Evolutionary conservation across 208 protist species (phyloP), one percentile per base, ranked within the genome.

Genomic region (Leishmania mexicana): DNA sequence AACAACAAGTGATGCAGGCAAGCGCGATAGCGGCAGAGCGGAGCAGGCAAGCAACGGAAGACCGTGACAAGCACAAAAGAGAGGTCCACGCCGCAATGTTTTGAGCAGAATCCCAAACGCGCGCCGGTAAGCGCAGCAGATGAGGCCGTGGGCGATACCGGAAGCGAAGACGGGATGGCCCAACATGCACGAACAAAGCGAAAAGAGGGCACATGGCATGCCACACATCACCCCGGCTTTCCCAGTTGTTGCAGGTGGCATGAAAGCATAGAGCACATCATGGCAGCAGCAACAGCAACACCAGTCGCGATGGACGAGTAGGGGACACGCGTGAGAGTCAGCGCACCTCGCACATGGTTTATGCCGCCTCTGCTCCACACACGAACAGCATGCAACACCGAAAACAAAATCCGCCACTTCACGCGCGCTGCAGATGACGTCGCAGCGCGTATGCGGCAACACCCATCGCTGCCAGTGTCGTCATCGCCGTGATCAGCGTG

Each of bases 351-450:
- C 35, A 28, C 17, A 28, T 10, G 2, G 21, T 21, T 38, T 54
- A 11, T 35, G 2, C 45, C 47, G 45, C 21, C 35, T 38, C 70
- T 2, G 21, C 45, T 75, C 45, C 70, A 75, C 45, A 31, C 45
- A 8, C 21, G n/a, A 54, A 17, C 70, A 19, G 19, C 42, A 73
- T 28, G 3, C 24, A 31, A 21, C 3, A 31, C 58, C 15, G 19
- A 38, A 70, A 31, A 70, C 2, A 1, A 35, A 38, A 10, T 5
- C 40, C 51, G 17, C 28, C 65, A 38, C 68, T 2, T 76, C 57
- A 83, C 35, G 72, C 60, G 51, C 24, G 74, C 62, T 79, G 74
- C 19, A 67, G 31, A 21, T 35, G 40, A n/a, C 65, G 75, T 75
- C 65, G 67, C 45, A 79, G 47, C 11, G 54, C 73, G 31, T 65